Evolutionary conservation across 768 basidiomycete genomes (phyloP), one percentile per base, ranked within the genome.

Genomic region (Punctularia strigosozonata): DNA sequence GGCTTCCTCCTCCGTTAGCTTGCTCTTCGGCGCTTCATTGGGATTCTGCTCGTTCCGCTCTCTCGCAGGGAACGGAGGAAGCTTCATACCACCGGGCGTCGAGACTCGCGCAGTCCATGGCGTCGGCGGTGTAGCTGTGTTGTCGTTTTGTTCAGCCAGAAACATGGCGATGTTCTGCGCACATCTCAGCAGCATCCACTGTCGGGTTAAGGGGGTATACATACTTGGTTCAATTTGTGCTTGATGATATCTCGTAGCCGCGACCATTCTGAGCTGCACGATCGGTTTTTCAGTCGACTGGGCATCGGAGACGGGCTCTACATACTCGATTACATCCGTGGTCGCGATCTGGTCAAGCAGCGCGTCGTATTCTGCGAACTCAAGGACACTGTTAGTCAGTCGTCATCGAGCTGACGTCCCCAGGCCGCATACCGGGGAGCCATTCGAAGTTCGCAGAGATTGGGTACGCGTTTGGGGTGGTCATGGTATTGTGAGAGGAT

Each of bases 41-140:
- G 67, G 59, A 46, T 72, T 72, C 40, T 64, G 51, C 30, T 69
- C 67, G 39, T 63, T 62, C 30, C 60, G 58, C 40, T 65, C 68
- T 25, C 79, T 71, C 30, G 74, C 70, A 18, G 77, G 75, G 51
- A 87, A 88, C 2, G 88, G 83, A 10, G 84, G 74, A 10, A 83
- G 56, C 50, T 71, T 80, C 22, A 80, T 62, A 26, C 81, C 82
- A 6, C 77, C 85, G 13, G 62, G 61, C 20, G 52, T 57, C 22
- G 53, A 50, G 3, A 49, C 51, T 31, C 54, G 65, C 22, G 66
- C 65, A 25, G 51, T 54, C 50, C 66, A 64, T 33, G 63, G 60
- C 39, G 70, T 69, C 17, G 65, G 53, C 3, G 56, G 55, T 12
- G 69, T 63, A 6, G 41, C 44, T 13, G 44, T 46, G 26, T 42